phyloP scores from a whole-genome alignment of 2,329 filamentous ascomycete species.

The Macrophomina pseudophaseolina region DNA sequence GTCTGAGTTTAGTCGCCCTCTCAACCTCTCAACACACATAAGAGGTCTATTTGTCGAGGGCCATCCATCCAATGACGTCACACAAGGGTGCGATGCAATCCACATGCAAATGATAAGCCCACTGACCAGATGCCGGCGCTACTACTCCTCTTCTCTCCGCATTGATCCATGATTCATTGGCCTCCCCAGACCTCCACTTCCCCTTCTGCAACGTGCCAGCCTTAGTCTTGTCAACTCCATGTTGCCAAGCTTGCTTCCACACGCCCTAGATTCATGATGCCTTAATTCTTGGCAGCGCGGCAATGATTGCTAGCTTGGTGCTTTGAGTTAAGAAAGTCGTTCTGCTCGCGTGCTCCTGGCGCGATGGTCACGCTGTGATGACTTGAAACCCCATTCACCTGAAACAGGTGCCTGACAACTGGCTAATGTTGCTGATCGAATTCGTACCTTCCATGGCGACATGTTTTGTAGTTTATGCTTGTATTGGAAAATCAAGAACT shows the following conservation, averaged over 20 bases:
- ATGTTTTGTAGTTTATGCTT: background rate
- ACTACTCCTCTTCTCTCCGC: background rate
- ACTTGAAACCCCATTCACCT: background rate
- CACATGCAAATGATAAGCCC: background rate
- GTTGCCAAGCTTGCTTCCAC: background rate
- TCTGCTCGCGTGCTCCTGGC: background rate
- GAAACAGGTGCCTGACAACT: background rate
- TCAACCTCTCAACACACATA: background rate
- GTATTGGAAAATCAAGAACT: background rate
- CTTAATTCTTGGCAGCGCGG: background rate
- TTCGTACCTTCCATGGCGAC: background rate
- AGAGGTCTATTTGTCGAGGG: background rate
- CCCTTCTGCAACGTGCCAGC: background rate
- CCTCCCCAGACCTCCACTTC: background rate
- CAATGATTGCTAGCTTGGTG: background rate
- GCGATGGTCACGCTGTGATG: background rate
- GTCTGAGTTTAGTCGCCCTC: background rate
- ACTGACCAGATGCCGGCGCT: background rate
- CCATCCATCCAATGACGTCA: constrained; percentile 16
- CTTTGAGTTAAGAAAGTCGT: background rate
- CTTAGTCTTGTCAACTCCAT: background rate
- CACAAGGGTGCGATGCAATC: background rate
- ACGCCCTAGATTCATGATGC: background rate
- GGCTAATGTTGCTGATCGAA: background rate
- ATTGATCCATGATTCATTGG: background rate